Evolutionary conservation across 805 yeast genomes (phyloP).

Genomic region (Wickerhamomyces xylosicus): DNA sequence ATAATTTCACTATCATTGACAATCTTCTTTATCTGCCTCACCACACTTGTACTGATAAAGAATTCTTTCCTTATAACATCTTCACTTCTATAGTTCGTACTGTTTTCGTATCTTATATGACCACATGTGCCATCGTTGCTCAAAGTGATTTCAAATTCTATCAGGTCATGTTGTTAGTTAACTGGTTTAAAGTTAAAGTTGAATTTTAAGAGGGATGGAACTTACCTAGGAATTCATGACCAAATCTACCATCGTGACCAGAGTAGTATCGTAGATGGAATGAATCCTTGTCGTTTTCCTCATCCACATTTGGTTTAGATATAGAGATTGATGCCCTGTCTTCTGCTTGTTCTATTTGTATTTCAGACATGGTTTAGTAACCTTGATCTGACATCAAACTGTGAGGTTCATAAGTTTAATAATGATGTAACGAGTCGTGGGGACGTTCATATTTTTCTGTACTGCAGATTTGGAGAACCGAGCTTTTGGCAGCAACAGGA

Average conservation of each 20-base stretch:
- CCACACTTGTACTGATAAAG: conserved; percentile 23
- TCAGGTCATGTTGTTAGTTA: not conserved
- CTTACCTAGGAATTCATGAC: conserved; percentile 33
- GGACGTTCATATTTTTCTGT: too few species aligned
- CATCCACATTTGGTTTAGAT: not conserved
- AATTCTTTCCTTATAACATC: conserved; percentile 28
- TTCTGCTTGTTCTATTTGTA: too few species aligned
- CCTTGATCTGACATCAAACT: too few species aligned
- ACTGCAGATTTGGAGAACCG: too few species aligned
- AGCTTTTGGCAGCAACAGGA: too few species aligned
- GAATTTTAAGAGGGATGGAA: conserved; percentile 1
- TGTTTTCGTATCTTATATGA: conserved; percentile 30
- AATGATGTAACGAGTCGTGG: too few species aligned
- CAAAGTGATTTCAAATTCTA: conserved; percentile 25
- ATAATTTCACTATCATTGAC: conserved; percentile 29
- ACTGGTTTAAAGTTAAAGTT: too few species aligned
- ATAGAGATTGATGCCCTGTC: not conserved
- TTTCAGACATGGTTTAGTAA: not conserved
- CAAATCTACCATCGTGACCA: conserved; percentile 32
- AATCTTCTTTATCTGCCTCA: conserved; percentile 24
- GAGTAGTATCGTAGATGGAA: conserved; percentile 33
- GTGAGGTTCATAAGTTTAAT: too few species aligned
- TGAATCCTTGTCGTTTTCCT: not conserved
- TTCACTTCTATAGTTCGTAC: conserved; percentile 34
- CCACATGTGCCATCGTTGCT: conserved; percentile 22